Evolutionary conservation across 1,284 basidiomycete species (phyloP), one percentile per base, ranked within the genome.

Genomic region (Takashimella tepidaria): DNA sequence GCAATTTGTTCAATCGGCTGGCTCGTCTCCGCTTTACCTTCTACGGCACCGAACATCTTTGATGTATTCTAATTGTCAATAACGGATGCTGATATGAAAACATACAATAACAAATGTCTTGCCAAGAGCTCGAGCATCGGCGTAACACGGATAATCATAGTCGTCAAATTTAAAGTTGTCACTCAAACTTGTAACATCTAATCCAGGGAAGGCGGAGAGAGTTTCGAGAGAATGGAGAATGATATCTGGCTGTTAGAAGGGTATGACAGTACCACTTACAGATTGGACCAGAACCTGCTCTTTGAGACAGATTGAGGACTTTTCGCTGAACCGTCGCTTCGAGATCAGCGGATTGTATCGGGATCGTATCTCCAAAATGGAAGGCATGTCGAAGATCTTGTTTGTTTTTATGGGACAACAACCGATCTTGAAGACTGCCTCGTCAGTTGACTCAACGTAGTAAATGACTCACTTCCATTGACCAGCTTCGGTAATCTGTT

Each of bases 381-480:
- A 63, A 71, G 0, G 56, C 45, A 21, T 56, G 52, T 10, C 65
- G 51, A n/a, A 62, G 49, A 21, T 67, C 59, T 1, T 57, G 60
- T 21, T 57, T 59, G 47, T 73, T 69, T 20, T 46, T 50, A 45
- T 64, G 64, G n/a, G 51, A 41, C 10, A 63, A 47, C 1, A 64
- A 40, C 22, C 69, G 64, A 47, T 73, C 71, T 49, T 69, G 58
- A 2, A 72, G 60, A 20, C 72, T 73, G 41, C 12, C 41, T 2
- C 37, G 10, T 46, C 26, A 41, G 26, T 5, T 46, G 21, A 25
- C n/a, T n/a, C n/a, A n/a, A 24, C 13, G n/a, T 23, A 16, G 12
- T 22, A 16, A 43, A 3, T 4, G 2, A 57, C 73, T 63, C 42
- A 75, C 73, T 69, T 62, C 64, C 61, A 70, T 60, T 72, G 69